phyloP scores from a whole-genome alignment of 139 green algal genomes.

The Chlamydomonas urium region DNA sequence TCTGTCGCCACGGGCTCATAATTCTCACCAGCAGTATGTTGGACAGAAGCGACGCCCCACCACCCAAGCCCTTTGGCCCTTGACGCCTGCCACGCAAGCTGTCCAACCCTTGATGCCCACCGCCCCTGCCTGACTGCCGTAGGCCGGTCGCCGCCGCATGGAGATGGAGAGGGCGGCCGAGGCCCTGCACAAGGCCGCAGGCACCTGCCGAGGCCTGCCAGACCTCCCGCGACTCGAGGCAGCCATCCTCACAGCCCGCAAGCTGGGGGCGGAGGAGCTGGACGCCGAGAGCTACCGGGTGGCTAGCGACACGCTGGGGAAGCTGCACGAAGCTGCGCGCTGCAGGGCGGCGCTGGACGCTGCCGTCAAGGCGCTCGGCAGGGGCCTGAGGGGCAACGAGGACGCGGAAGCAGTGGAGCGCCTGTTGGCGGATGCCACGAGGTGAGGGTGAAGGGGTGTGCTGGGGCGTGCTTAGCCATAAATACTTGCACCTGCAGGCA shows the following conservation, averaged over 20 bases:
- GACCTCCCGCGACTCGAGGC: conserved; percentile 70
- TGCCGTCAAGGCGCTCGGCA: conserved; percentile 41
- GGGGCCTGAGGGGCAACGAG: conserved; percentile 33
- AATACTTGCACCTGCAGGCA: no score
- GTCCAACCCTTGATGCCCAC: no score
- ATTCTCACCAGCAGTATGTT: no score
- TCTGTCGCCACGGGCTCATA: no score
- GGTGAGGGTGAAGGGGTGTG: no score
- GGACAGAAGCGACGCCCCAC: no score
- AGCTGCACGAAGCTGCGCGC: conserved; percentile 44
- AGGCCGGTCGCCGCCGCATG: conserved; percentile 45
- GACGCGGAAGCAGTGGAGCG: no score
- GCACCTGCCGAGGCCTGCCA: conserved; percentile 32
- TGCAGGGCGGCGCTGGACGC: conserved; percentile 42
- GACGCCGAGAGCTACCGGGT: conserved; percentile 54
- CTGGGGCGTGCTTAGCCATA: no score
- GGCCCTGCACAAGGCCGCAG: conserved; percentile 49
- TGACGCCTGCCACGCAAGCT: no score
- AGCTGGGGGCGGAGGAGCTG: conserved; percentile 65
- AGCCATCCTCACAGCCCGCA: conserved; percentile 60
- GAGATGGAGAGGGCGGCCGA: conserved; percentile 60
- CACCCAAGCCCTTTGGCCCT: no score
- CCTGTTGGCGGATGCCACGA: no score
- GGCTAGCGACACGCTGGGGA: conserved; percentile 48
- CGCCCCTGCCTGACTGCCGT: no score